Evolutionary conservation across 2,329 filamentous ascomycete species (phyloP).

Genomic region (Bipolaris victoriae): DNA sequence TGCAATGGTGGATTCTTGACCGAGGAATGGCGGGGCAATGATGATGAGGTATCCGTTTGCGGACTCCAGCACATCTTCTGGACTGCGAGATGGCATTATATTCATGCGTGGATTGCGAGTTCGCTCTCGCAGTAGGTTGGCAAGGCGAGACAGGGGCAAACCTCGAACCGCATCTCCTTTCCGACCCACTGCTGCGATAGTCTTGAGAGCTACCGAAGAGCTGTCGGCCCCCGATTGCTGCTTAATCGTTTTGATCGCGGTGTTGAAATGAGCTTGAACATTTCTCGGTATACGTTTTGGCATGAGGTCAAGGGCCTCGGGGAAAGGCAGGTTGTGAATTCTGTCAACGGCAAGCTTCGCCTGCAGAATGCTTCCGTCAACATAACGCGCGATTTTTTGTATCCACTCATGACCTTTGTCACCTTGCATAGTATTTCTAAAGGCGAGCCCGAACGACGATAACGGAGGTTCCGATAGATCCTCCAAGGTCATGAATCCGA

Average conservation of each 20-base stretch:
- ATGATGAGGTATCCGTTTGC: slow-evolving; percentile 10
- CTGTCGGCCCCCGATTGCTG: not conserved
- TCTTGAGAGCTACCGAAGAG: slow-evolving; percentile 5
- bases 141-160: slow-evolving; percentile 8
- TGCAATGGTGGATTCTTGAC: slow-evolving; percentile 4
- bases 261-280: slow-evolving; percentile 7
- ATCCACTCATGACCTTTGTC: slow-evolving; percentile 7
- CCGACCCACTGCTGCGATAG: slow-evolving; percentile 10
- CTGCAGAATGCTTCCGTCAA: slow-evolving; percentile 11
- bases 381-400: slow-evolving; percentile 1
- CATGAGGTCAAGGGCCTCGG: slow-evolving; percentile 3
- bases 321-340: slow-evolving; percentile 10
- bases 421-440: slow-evolving; percentile 1
- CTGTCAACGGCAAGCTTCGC: slow-evolving; percentile 18
- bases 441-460: slow-evolving; percentile 19
- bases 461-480: slow-evolving; percentile 16
- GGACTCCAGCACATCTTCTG: slow-evolving; percentile 8
- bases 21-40: not conserved
- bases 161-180: not conserved
- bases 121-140: slow-evolving; percentile 5
- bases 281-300: slow-evolving; percentile 9
- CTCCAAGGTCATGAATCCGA: slow-evolving; percentile 16
- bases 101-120: not conserved
- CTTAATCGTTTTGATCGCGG: slow-evolving; percentile 2
- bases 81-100: slow-evolving; percentile 4